Base-by-base conservation (phyloP, 2,329 filamentous ascomycete species). In the Sordariomycetes sp. region DNA sequence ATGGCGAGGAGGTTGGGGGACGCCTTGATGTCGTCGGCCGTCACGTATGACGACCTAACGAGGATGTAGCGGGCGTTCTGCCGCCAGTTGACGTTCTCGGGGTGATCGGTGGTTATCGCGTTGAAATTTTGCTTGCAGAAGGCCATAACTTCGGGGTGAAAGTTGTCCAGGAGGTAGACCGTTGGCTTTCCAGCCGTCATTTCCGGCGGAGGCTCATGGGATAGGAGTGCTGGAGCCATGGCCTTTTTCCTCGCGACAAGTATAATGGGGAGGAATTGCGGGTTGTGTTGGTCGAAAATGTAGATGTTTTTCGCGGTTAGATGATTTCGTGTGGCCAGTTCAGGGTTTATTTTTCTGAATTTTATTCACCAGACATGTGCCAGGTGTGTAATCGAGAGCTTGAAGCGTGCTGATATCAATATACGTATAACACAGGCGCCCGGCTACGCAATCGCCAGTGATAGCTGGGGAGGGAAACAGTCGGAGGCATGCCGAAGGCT, bases 51-150 rank as follows among this genome's bases (percentile, higher is more conserved):
- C 0, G 65, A 64, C 36, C 70, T 66, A 35, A 76, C 65, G 1
- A 76, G 61, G 1, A 76, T 63, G 10, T 68, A 71, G 2, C 68
- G 61, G 0, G 73, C 74, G 3, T 75, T 69, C 22, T 69, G 59
- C 10, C 67, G 65, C 74, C 73, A 77, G n/a, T 71, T 63, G 1
- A 59, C 36, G 36, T 71, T 65, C 1, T 67, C 65, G 1, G 68
- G 64, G 25, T 73, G 65, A 12, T 62, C 64, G 0, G 67, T 65
- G 0, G 68, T 63, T 48, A 76, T 65, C 8, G 69, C 64, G 13
- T 74, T 67, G 63, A 75, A 76, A 17, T 70, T 60, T 3, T 66
- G 62, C 54, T 70, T 64, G 6, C 67, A 68, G 52, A 68, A 69
- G 24, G 63, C 62, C 4, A 69, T 60, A 5, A 71, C 72, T 39